Evolutionary conservation across 2,329 filamentous ascomycete species (phyloP), one percentile per base, ranked within the genome.

Genomic region (Cytospora piceae): DNA sequence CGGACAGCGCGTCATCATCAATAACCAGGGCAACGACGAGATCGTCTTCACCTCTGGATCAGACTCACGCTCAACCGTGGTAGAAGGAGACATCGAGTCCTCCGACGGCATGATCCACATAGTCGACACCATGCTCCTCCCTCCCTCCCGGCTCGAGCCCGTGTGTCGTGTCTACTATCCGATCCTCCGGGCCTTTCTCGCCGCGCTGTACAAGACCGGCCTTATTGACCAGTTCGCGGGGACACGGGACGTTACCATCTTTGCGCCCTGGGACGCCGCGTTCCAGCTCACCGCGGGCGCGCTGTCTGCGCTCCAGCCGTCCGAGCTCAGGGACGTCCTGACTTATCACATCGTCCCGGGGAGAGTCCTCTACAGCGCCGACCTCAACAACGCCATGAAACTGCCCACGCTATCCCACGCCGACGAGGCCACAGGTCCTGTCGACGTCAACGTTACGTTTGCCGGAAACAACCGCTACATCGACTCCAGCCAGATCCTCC

Each of bases 301-400:
- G 7, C 69, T 84, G 20, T 70, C 73, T 12, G 77, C 76, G 65
- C 72, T 84, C 3, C 75, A 75, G 60, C 69, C 70, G 1, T 72
- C 75, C 11, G 75, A 82, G 11, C 75, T 86, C 3, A 70, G 74
- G 12, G 70, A 71, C n/a, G 77, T 88, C 22, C 77, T 88, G 8
- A 71, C 77, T 31, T 88, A 88, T 75, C 86, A 88, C 73, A 77
- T 87, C 56, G 76, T 87, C 31, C 80, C 82, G n/a, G 81, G 79
- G 61, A 77, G 78, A 8, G 80, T 88, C 1, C 75, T 82, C 2
- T 87, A 87, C 72, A 85, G 82, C 22, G 76, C 78, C 1, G 66
- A 71, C 46, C 74, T 82, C 22, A 69, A 77, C 61, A 90, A 89
- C 76, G 83, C 80, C 55, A 73, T 66, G 4, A 11, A 54, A 52